Base-by-base conservation (phyloP, 1,139 yeast species). In the Geotrichum siamense region DNA sequence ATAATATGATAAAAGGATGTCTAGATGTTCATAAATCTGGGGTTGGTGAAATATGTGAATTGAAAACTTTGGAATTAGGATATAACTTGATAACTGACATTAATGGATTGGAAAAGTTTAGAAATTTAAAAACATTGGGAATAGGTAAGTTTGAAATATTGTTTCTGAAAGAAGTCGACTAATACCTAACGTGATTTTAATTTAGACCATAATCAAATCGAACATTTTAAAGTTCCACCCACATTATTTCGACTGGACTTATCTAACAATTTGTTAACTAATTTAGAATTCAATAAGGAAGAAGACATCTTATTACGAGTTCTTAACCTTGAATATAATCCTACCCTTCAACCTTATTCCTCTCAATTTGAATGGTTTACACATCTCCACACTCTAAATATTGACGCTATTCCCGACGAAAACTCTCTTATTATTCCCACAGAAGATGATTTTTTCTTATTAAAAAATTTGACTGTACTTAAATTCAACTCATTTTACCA, bases 1-100 rank as follows among this genome's bases (percentile, higher is more conserved):
- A 53, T 22, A 33, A 33, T 21, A 21, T 5, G 16, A 6, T 33
- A 20, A 63, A 62, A 44, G 44, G 50, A 27, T 33, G 16, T 41
- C 48, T 64, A 2, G 43, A 41, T 9, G 33, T 38, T 17, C 50
- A 60, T n/a, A 52, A 55, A 30, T 55, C 60, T 34, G 41, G 40
- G 20, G 49, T 43, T n/a, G 48, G 48, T 20, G 46, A 50, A 3
- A 51, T 59, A 55, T 39, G 33, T 16, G 31, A 35, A 19, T 37
- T 46, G 15, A 36, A 38, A 21, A 21, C 29, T 16, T 30, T 46
- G 5, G 28, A 46, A 12, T 19, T 46, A 22, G 26, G 41, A 6
- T 25, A 38, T 23, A 46, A 46, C 21, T 22, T 36, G 26, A 50
- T 64, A n/a, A 53, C 39, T 28, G 28, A 38, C 15, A 46, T 61